A percentile compares a stretch with the other conserved stretches of the same genome.
Evolutionary conservation across 2,329 filamentous ascomycete genomes (phyloP).

Genomic region (Fusarium subtropicale): DNA sequence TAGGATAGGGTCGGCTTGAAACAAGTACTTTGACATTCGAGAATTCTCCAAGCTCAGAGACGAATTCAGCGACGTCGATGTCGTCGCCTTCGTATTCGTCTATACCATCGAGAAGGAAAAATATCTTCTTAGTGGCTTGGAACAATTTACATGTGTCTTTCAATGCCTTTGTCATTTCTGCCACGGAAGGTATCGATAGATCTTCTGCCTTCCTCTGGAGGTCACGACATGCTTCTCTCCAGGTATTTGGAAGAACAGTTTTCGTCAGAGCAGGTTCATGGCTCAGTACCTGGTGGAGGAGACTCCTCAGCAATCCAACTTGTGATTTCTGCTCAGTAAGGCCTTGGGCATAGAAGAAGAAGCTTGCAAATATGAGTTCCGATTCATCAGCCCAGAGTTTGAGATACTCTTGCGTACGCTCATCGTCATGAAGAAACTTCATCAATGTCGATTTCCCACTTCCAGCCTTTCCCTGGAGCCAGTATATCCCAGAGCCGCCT

Average conservation of each 20-base stretch:
- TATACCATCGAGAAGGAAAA: background rate
- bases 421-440: background rate
- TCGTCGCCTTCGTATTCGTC: background rate
- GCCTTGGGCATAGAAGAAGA: background rate
- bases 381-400: fast-evolving
- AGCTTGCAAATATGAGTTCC: fast-evolving
- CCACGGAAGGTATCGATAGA: background rate
- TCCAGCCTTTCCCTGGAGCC: background rate
- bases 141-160: fast-evolving
- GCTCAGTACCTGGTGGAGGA: background rate
- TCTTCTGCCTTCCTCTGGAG: fast-evolving
- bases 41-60: background rate
- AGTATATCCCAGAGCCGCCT: background rate
- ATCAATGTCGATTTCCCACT: conserved; percentile 2
- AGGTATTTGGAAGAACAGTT: background rate
- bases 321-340: background rate
- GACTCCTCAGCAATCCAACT: background rate
- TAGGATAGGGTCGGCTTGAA: background rate
- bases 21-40: background rate
- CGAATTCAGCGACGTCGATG: background rate
- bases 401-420: fast-evolving
- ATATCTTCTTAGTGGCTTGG: background rate
- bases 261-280: background rate
- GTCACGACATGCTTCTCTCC: background rate
- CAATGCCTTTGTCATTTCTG: background rate